phyloP scores from a whole-genome alignment of 192 early-diverging fungal species.

The Coemansia sp. region DNA sequence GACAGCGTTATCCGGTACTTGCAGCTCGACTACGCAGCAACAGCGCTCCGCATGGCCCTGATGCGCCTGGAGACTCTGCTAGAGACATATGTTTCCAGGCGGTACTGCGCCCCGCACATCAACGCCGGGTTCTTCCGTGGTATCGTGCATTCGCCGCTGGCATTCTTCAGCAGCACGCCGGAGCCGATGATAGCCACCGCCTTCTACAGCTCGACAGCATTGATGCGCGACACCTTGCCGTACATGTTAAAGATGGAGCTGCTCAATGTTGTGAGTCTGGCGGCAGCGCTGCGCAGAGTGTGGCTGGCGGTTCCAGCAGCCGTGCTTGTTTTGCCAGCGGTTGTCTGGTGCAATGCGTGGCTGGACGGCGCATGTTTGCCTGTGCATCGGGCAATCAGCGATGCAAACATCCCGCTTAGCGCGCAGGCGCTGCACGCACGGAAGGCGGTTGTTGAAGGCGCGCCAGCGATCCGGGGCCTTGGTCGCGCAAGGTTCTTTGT shows the following conservation, averaged over 20 bases:
- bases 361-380: neutral
- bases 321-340: neutral
- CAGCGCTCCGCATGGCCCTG: neutral
- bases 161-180: neutral
- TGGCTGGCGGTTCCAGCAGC: neutral
- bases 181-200: slow-evolving; percentile 2
- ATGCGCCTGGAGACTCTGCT: neutral
- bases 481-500: neutral
- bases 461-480: neutral
- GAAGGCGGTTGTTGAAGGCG: neutral
- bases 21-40: neutral
- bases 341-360: neutral
- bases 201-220: slow-evolving; percentile 6
- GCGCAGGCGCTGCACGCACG: neutral
- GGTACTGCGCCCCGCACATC: slow-evolving; percentile 15
- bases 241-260: slow-evolving; percentile 12
- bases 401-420: neutral
- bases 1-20: slow-evolving; percentile 1
- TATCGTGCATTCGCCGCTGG: slow-evolving; percentile 12
- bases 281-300: neutral
- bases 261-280: neutral
- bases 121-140: slow-evolving; percentile 12
- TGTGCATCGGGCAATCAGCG: neutral
- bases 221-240: slow-evolving; percentile 6
- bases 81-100: neutral